Evolutionary conservation across 331 rosid genomes (phyloP).

Genomic region (Quercus phellos): DNA sequence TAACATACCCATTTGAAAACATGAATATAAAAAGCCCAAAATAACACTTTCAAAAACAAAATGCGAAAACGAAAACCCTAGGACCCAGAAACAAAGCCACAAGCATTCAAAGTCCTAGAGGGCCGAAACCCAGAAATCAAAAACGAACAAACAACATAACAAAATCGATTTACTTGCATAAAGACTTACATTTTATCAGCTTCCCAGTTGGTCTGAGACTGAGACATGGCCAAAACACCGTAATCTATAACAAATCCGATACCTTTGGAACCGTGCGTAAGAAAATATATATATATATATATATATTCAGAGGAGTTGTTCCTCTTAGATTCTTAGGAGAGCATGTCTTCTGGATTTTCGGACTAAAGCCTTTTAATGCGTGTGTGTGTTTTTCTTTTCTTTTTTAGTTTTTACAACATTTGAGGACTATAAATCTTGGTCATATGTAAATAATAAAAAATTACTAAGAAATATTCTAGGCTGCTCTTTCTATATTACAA

Average conservation of each 20-base stretch:
- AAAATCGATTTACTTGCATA: neutral
- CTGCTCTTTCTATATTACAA: neutral
- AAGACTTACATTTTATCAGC: constrained; percentile 50
- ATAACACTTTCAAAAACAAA: neutral
- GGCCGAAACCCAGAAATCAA: constrained; percentile 8
- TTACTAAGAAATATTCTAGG: neutral
- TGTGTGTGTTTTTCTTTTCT: no score
- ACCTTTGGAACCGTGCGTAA: neutral
- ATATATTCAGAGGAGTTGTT: no score
- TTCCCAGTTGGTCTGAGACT: constrained; percentile 51
- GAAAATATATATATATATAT: no score
- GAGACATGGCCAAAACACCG: constrained; percentile 28
- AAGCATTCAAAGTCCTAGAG: constrained; percentile 13
- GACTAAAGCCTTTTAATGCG: neutral
- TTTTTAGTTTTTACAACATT: neutral
- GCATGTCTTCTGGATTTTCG: neutral
- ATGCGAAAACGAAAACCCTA: neutral
- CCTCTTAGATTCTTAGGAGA: neutral
- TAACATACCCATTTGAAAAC: neutral
- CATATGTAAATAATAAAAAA: neutral
- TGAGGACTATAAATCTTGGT: neutral
- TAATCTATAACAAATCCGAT: neutral
- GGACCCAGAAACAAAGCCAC: neutral
- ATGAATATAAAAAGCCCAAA: neutral
- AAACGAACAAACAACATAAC: neutral